A percentile compares a stretch with the other conserved stretches of the same genome.
Conservation (phyloP, 2,329 filamentous ascomycete genomes). For the Hymenoscyphus repandus region DNA sequence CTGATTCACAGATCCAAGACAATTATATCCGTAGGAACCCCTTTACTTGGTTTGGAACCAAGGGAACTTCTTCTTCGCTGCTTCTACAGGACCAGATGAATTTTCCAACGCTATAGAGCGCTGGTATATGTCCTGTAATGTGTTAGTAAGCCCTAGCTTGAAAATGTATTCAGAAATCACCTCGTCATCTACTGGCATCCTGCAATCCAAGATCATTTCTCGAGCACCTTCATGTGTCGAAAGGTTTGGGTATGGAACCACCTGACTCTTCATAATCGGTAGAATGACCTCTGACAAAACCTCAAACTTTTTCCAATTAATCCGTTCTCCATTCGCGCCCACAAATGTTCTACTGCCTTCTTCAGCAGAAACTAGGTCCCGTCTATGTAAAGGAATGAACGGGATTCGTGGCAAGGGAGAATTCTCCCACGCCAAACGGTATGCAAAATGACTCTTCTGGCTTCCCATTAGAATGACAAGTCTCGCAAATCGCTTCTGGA, state of each 20-base stretch:
- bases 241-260: conserved; percentile 71
- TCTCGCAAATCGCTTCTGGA: conserved; percentile 80
- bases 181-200: conserved; percentile 81
- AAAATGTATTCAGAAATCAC: conserved; percentile 38
- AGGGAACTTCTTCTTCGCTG: conserved; percentile 59
- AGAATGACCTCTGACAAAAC: conserved; percentile 89
- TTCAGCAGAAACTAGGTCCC: conserved; percentile 87
- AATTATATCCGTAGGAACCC: background rate
- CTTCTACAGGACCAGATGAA: conserved; percentile 41
- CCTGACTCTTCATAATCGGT: conserved; percentile 87
- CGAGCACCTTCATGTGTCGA: conserved; percentile 63
- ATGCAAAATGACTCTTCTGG: conserved; percentile 87
- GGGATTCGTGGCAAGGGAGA: conserved; percentile 85
- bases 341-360: conserved; percentile 90
- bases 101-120: conserved; percentile 56
- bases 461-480: conserved; percentile 89
- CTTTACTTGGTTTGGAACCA: conserved; percentile 44
- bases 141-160: background rate
- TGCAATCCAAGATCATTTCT: conserved; percentile 74
- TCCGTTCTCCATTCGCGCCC: conserved; percentile 63
- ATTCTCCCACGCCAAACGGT: conserved; percentile 97
- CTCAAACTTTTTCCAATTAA: conserved; percentile 99
- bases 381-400: conserved; percentile 82
- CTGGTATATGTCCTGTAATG: conserved; percentile 56
- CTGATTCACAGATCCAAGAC: background rate